A percentile compares a stretch with the other conserved stretches of the same genome.
phyloP scores from a whole-genome alignment of 2,329 filamentous ascomycete genomes.

The Beauveria caledonica region DNA sequence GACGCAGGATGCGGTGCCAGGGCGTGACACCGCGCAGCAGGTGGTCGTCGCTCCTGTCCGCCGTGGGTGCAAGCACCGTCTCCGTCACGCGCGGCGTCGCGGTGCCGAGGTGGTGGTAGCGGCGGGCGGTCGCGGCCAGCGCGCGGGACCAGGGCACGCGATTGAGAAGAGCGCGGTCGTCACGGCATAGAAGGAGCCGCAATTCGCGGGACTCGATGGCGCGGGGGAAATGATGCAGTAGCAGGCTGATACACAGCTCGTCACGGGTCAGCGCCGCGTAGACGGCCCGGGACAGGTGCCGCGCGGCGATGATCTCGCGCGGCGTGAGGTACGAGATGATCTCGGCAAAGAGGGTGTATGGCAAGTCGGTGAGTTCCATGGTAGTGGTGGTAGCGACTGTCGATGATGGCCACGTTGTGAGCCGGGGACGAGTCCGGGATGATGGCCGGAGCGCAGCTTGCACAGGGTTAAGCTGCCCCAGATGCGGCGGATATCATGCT shows the following conservation, averaged over 20 bases:
- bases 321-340: slow-evolving; percentile 41
- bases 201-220: slow-evolving; percentile 43
- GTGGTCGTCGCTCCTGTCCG: background rate
- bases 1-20: slow-evolving; percentile 37
- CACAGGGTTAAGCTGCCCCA: background rate
- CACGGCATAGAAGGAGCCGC: slow-evolving; percentile 12
- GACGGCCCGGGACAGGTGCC: slow-evolving; percentile 43
- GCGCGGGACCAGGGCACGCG: slow-evolving; percentile 30
- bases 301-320: slow-evolving; percentile 41
- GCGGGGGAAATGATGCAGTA: slow-evolving; percentile 44
- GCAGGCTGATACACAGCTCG: slow-evolving; percentile 36
- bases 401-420: background rate
- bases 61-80: slow-evolving; percentile 13
- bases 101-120: slow-evolving; percentile 44
- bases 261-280: slow-evolving; percentile 40
- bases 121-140: slow-evolving; percentile 42
- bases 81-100: slow-evolving; percentile 34
- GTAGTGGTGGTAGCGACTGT: background rate
- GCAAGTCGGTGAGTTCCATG: slow-evolving; percentile 37
- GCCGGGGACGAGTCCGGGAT: too few species aligned
- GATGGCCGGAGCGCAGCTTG: background rate
- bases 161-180: slow-evolving; percentile 11
- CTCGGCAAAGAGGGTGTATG: slow-evolving; percentile 51
- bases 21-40: slow-evolving; percentile 29
- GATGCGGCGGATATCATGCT: background rate